These are phyloP conservation scores for Cokeromyces recurvatus DNA, from an alignment of 371 early-diverging fungal species.

Conservation along the genomic window DNA sequence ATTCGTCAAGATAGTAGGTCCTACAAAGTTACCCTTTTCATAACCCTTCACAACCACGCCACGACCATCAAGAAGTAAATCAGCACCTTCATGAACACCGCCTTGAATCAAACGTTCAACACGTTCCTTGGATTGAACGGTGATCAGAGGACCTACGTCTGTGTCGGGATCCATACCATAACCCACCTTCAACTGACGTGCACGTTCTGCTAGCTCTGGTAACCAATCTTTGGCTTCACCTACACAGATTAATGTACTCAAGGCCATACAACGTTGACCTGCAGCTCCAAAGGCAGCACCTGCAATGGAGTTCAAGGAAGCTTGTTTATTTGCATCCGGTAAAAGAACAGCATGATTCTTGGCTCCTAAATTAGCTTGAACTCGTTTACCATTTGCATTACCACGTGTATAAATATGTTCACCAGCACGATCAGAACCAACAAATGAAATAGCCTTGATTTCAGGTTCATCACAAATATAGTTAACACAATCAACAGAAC, in stretches of 20 bases:
- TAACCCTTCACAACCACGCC: constrained; percentile 63
- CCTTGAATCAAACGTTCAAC: constrained; percentile 79
- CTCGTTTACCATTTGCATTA: constrained; percentile 90
- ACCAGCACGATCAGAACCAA: constrained; percentile 86
- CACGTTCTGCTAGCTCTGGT: constrained; percentile 86
- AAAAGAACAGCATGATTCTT: constrained; percentile 97
- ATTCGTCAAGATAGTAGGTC: constrained; percentile 85
- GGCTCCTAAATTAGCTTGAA: constrained; percentile 95
- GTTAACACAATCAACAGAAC: constrained; percentile 86
- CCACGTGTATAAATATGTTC: constrained; percentile 87
- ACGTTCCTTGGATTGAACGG: constrained; percentile 76
- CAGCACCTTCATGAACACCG: constrained; percentile 88
- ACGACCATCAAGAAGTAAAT: constrained; percentile 87
- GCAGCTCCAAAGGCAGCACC: constrained; percentile 98
- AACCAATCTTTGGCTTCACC: constrained; percentile 86
- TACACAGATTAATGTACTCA: constrained; percentile 89
- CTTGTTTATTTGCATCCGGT: constrained; percentile 89
- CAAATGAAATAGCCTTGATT: constrained; percentile 93
- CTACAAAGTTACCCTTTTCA: constrained; percentile 93
- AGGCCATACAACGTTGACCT: constrained; percentile 95
- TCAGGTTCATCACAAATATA: constrained; percentile 84
- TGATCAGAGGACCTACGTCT: constrained; percentile 92
- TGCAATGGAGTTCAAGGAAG: constrained; percentile 84
- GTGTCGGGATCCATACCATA: constrained; percentile 85
- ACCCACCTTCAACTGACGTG: constrained; percentile 79